Base-by-base conservation (phyloP, 163 green algal genomes). In the Chlamydomonas reinhardtii region DNA sequence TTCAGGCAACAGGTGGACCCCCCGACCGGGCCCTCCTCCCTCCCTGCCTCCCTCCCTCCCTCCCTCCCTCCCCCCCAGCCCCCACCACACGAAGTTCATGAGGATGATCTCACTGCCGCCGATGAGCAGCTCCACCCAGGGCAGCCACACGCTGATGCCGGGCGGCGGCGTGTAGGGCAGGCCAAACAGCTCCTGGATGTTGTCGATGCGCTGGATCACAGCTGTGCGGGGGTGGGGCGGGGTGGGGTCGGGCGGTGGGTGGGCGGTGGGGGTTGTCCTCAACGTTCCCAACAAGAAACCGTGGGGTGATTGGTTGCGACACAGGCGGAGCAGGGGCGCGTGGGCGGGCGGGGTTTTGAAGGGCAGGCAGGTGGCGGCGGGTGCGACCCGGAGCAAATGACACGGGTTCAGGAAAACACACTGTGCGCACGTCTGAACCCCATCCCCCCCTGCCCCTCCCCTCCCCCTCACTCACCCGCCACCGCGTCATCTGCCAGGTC, bases 91-190 rank as follows among this genome's bases (percentile, higher is more conserved):
- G 15, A 66, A n/a, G 32, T 85, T 85, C 43, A 76, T 32, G n/a
- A 85, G 25, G n/a, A 85, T 66, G 37, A 84, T 29, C 39, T 84
- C 76, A 6, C 43, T 68, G 19, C 77, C 77, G 66, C 77, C 76
- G 15, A 83, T 83, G 19, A 84, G 19, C 15, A 84, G 64, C 76
- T 84, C 64, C 39, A 84, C 64, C 76, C 76, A 84, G n/a, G 76
- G 76, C 64, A 74, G 76, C 39, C 61, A 84, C 19, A 27, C 14
- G 17, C 22, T 84, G 64, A 84, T 84, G 6, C 74, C n/a, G 1
- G 76, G n/a, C 0, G 64, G 24, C 6, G 64, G 39, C 27, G 20
- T 25, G 76, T 84, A 84, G 27, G 76, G 76, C 76, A 84, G 64
- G 3, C 64, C 64, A 6, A 68, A 54, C 24, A 84, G 76, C 64